Percentiles rank a stretch among this genome's conserved stretches.
phyloP scores from a whole-genome alignment of 2,329 filamentous ascomycete species.

The Dactylella cylindrospora region DNA sequence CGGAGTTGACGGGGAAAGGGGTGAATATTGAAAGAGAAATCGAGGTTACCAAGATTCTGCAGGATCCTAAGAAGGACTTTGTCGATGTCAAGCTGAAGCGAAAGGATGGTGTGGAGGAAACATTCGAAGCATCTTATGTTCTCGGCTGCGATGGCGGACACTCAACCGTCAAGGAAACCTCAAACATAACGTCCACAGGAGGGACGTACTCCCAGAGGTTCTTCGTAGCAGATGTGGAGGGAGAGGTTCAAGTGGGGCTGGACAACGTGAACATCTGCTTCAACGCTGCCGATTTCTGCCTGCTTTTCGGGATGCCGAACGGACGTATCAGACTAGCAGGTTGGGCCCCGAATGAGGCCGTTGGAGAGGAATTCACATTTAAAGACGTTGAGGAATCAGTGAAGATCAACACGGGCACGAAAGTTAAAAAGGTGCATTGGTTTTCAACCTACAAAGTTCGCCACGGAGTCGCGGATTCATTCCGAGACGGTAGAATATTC shows the following conservation, averaged over 20 bases:
- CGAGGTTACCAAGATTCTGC: slow-evolving; percentile 49
- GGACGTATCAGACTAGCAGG: slow-evolving; percentile 49
- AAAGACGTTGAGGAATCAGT: slow-evolving; percentile 49
- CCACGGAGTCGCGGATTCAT: slow-evolving; percentile 69
- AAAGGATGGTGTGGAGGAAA: slow-evolving; percentile 45
- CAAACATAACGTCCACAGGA: slow-evolving; percentile 54
- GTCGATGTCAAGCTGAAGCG: slow-evolving; percentile 49
- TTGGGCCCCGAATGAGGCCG: slow-evolving; percentile 42
- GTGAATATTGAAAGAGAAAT: slow-evolving; percentile 49
- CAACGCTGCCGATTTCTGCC: slow-evolving; percentile 51
- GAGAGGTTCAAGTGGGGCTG: slow-evolving; percentile 49
- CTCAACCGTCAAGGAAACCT: slow-evolving; percentile 55
- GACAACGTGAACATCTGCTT: slow-evolving; percentile 51
- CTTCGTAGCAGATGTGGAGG: slow-evolving; percentile 55
- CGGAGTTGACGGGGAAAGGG: slow-evolving; percentile 45
- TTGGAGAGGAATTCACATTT: slow-evolving; percentile 49
- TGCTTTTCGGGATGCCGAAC: slow-evolving; percentile 50
- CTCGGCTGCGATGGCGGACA: slow-evolving; percentile 60
- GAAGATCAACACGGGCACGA: slow-evolving; percentile 46
- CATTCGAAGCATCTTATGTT: slow-evolving; percentile 53
- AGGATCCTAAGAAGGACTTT: slow-evolving; percentile 49
- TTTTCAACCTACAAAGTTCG: slow-evolving; percentile 67
- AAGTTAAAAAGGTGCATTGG: slow-evolving; percentile 51
- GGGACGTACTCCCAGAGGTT: slow-evolving; percentile 55
- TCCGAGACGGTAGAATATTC: slow-evolving; percentile 71